Conservation (phyloP, 2,329 filamentous ascomycete genomes). For the Apiospora kogelbergensis region DNA sequence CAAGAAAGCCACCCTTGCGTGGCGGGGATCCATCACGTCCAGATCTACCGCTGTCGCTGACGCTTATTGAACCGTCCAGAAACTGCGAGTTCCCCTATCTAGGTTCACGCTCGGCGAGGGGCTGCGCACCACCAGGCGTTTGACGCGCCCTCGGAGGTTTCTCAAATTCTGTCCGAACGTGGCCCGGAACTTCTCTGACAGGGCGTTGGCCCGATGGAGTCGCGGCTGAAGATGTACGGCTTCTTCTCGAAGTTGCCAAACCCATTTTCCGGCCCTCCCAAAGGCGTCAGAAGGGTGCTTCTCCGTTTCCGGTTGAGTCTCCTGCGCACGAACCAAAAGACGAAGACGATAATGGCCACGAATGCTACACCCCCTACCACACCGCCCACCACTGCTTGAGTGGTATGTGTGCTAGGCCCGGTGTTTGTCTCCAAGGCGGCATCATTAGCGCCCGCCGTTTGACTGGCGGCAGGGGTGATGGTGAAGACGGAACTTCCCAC, state of each 20-base stretch:
- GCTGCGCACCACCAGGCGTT: conserved; percentile 29
- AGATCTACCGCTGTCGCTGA: conserved; percentile 36
- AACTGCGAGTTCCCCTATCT: conserved; percentile 55
- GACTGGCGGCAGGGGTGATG: conserved; percentile 9
- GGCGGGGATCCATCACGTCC: conserved; percentile 22
- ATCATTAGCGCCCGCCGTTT: not conserved
- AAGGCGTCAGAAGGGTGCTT: conserved; percentile 49
- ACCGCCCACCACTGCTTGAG: conserved; percentile 49
- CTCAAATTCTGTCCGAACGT: conserved; percentile 37
- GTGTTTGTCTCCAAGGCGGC: conserved; percentile 23
- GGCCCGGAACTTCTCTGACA: conserved; percentile 41
- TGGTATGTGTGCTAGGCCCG: conserved; percentile 31
- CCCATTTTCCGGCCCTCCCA: conserved; percentile 24
- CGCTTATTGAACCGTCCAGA: conserved; percentile 36
- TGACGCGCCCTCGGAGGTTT: conserved; percentile 35
- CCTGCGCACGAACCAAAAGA: conserved; percentile 53
- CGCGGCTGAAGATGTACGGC: conserved; percentile 43
- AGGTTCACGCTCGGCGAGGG: conserved; percentile 45
- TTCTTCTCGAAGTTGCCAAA: conserved; percentile 29
- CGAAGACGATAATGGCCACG: conserved; percentile 45
- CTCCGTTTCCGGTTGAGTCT: conserved; percentile 41
- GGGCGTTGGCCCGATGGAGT: conserved; percentile 51
- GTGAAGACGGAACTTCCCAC: conserved; percentile 10
- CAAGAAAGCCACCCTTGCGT: conserved; percentile 39
- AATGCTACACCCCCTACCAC: conserved; percentile 49